Evolutionary conservation across 1,139 yeast genomes (phyloP).

Genomic region (Torulaspora globosa): DNA sequence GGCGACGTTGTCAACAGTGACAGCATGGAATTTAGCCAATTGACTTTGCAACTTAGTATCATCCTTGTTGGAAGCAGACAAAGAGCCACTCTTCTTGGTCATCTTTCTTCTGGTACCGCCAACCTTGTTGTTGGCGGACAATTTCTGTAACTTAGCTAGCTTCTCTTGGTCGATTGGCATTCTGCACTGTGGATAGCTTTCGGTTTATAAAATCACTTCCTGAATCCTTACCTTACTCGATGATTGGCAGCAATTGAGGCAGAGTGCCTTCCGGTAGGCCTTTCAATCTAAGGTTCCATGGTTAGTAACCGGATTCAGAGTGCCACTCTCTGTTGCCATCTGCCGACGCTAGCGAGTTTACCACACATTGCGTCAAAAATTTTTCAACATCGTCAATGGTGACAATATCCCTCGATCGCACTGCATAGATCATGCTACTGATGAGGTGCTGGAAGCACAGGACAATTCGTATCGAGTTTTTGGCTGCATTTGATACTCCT

Average conservation of each 20-base stretch:
- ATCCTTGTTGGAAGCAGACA: conserved; percentile 49
- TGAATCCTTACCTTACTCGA: not conserved
- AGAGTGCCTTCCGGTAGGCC: not conserved
- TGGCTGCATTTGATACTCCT: too few relatives aligned
- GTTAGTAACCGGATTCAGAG: conserved; percentile 1
- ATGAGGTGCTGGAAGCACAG: too few relatives aligned
- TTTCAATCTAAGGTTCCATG: not conserved
- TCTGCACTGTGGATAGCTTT: not conserved
- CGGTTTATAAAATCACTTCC: not conserved
- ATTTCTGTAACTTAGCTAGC: conserved; percentile 77
- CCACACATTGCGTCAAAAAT: conserved; percentile 10
- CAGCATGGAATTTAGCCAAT: conserved; percentile 84
- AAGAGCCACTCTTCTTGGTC: conserved; percentile 51
- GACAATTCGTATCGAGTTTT: too few relatives aligned
- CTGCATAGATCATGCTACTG: too few relatives aligned
- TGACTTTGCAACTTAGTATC: conserved; percentile 89
- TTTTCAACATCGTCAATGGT: conserved; percentile 9
- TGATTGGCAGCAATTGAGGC: not conserved
- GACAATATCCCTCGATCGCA: not conserved
- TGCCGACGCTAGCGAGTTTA: conserved; percentile 1
- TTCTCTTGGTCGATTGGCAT: conserved; percentile 89
- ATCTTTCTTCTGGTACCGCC: conserved; percentile 85
- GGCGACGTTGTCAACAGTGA: conserved; percentile 82
- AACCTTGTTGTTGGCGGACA: conserved; percentile 65
- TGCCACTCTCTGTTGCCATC: conserved; percentile 4